Evolutionary conservation across 768 basidiomycete species (phyloP), one percentile per base, ranked within the genome.

Genomic region (Plicaturopsis crispa): DNA sequence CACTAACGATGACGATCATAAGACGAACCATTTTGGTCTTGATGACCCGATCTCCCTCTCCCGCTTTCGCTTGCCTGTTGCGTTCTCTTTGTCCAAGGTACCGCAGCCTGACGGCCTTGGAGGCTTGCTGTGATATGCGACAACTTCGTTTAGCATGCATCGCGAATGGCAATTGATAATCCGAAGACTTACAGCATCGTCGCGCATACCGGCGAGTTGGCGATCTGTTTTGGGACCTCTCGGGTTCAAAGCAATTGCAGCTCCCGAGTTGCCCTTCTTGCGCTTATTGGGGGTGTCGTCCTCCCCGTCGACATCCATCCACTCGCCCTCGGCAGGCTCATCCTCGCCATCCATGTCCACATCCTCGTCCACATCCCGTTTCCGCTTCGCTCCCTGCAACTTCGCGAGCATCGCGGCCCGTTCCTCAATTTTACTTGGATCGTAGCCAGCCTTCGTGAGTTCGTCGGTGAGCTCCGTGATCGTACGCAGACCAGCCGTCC

Each of bases 41-140:
- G 63, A 90, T 90, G 8, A 72, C 72, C 47, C 87, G 79, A 65
- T 93, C 90, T 42, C 76, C 70, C 72, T 99, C 94, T 42, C 87
- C 88, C 26, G 92, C 93, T 56, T 84, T 89, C 18, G 90, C 94
- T 31, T 80, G 71, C 70, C 79, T 78, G 58, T 94, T 94, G 43
- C 90, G 83, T 38, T 74, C 75, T 48, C 94, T 73, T 57, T 94
- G 91, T 5, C 82, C 83, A 39, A 94, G 74, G 51, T 89, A 87
- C 48, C 88, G 84, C 41, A 97, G 69, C 53, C 83, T 78, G 57
- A 75, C 64, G 13, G 94, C 88, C 54, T 81, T 83, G 43, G 77
- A 68, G 22, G 70, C 77, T 81, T 96, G 89, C 80, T 87, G 47
- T 30, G n/a, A 43, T 8, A 17, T 33, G 35, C 20, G 38, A 33